A percentile compares a stretch with the other conserved stretches of the same genome.
phyloP scores from a whole-genome alignment of 225 moss, liverwort and hornwort species.

The Physcomitrellopsis africana region DNA sequence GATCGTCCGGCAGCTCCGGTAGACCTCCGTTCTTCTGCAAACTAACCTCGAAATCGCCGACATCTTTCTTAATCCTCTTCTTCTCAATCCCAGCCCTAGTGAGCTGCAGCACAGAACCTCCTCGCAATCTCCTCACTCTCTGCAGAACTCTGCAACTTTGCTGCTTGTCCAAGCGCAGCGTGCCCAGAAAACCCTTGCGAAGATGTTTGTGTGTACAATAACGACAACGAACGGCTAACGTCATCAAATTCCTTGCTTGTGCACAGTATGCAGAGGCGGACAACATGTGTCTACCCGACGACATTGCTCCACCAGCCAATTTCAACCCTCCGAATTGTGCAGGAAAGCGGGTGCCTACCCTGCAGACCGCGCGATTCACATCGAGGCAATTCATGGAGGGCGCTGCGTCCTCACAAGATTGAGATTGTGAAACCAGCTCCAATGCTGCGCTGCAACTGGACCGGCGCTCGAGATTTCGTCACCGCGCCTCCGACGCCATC shows the following conservation, averaged over 20 bases:
- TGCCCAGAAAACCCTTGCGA: conserved; percentile 14
- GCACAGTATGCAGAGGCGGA: neutral
- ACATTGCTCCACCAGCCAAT: conserved; percentile 3
- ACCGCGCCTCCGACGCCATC: too few species aligned
- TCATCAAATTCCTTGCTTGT: neutral
- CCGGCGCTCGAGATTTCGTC: too few species aligned
- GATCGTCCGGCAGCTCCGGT: conserved; percentile 41
- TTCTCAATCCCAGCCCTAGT: conserved; percentile 41
- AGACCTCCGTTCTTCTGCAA: conserved; percentile 30
- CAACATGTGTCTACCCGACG: neutral
- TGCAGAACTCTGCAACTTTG: neutral
- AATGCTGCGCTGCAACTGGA: too few species aligned
- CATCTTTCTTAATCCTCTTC: conserved; percentile 33
- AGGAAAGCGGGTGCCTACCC: neutral
- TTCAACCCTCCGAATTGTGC: conserved; percentile 4
- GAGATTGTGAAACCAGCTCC: too few species aligned
- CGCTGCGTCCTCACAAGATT: too few species aligned
- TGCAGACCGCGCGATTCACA: neutral
- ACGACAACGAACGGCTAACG: conserved; percentile 1
- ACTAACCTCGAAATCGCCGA: conserved; percentile 34
- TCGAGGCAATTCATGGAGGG: too few species aligned
- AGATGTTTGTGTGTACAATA: neutral
- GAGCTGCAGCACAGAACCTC: neutral
- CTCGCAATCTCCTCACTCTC: conserved; percentile 14
- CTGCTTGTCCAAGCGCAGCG: neutral